Evolutionary conservation across 345 rosid species (phyloP), one percentile per base, ranked within the genome.

Genomic region (Brassica incana): DNA sequence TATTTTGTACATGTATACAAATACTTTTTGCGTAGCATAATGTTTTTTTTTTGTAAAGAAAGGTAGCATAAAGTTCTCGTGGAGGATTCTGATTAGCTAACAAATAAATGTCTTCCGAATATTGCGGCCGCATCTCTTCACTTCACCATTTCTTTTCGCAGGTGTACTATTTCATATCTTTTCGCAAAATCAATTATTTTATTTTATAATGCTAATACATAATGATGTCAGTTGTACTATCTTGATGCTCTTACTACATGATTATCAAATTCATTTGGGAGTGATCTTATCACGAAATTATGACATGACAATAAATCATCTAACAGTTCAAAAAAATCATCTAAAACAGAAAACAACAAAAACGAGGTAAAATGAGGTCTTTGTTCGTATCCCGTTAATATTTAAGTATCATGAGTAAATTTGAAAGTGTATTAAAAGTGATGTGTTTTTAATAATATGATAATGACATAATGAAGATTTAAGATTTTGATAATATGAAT

Each of bases 81-180:
- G 78, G 54, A 40, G 2, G 5, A 25, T 80, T 59, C 3, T 80
- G 0, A 61, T 61, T 60, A 20, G 62, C n/a, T 23, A 25, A 8
- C 58, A 50, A 5, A 14, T 77, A 87, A 84, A 78, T 84, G 88
- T 85, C 70, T 35, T 71, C 91, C 93, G 91, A 77, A 2, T 82
- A 88, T 82, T 86, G 92, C 92, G 97, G 91, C 90, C 79, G 20
- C 86, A 86, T 74, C 80, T 75, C 89, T 88, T 88, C 85, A 78
- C 86, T 86, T 88, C 88, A 73, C 83, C 82, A 69, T 80, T 74
- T 68, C 33, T 27, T 61, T 60, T 16, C 63, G 15, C 77, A 65
- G 66, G 63, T 72, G 78, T 52, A 68, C 32, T 73, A 27, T 74
- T 60, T 65, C 65, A 25, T 73, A 58, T 54, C 32, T 60, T 65